These are phyloP conservation scores for Lablab purpureus DNA, from an alignment of 306 rosid genomes.

Conservation along the genomic window DNA sequence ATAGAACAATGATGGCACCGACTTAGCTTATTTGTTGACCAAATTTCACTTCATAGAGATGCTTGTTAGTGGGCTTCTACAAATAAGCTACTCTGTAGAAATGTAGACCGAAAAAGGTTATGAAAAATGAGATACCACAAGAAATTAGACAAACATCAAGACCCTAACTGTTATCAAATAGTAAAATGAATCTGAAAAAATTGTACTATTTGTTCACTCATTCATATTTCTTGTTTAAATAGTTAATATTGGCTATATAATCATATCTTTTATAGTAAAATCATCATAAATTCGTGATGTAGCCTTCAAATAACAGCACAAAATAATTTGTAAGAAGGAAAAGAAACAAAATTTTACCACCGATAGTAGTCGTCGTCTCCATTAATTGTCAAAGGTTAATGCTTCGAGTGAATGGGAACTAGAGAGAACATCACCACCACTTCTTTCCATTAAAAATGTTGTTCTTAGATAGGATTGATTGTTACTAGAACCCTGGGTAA, in stretches of 20 bases:
- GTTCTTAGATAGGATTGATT: slow-evolving; percentile 67
- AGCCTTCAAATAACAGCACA: slow-evolving; percentile 36
- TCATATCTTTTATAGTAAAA: slow-evolving; percentile 22
- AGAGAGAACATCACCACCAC: slow-evolving; percentile 62
- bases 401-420: slow-evolving; percentile 65
- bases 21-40: slow-evolving; percentile 25
- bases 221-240: slow-evolving; percentile 18
- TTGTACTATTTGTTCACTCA: not conserved
- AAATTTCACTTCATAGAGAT: slow-evolving; percentile 20
- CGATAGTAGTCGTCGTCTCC: slow-evolving; percentile 81
- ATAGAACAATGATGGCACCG: slow-evolving; percentile 26
- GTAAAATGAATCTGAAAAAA: slow-evolving; percentile 24
- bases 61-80: slow-evolving; percentile 24
- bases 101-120: slow-evolving; percentile 28
- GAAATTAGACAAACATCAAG: slow-evolving; percentile 39
- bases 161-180: slow-evolving; percentile 11
- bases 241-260: slow-evolving; percentile 6
- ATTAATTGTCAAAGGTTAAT: slow-evolving; percentile 76
- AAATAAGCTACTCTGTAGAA: slow-evolving; percentile 20
- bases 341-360: slow-evolving; percentile 63
- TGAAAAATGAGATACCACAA: slow-evolving; percentile 38
- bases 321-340: slow-evolving; percentile 31
- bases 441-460: slow-evolving; percentile 66
- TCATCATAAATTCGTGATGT: slow-evolving; percentile 22
- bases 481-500: slow-evolving; percentile 61